A percentile compares a stretch with the other conserved stretches of the same genome.
Evolutionary conservation across 75 land plant species (phyloP).

Genomic region (Isoetes taiwanensis): DNA sequence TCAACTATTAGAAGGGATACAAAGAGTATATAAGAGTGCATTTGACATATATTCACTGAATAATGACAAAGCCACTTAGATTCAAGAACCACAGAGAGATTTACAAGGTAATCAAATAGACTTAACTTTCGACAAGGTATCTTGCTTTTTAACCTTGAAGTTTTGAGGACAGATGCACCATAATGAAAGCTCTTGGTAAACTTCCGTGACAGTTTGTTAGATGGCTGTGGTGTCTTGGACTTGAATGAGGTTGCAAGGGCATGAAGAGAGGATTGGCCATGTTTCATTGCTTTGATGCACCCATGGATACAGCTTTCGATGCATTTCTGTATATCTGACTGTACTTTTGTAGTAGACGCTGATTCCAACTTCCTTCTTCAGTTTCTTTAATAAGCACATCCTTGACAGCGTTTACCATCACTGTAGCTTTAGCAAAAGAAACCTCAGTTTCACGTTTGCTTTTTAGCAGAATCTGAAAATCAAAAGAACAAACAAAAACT

Average conservation of each 20-base stretch:
- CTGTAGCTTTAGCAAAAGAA: conserved; percentile 26
- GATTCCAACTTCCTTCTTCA: conserved; percentile 8
- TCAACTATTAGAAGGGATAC: too few relatives aligned
- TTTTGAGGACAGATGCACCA: too few relatives aligned
- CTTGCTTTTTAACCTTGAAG: too few relatives aligned
- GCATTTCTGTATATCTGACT: conserved; percentile 14
- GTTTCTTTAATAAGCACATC: conserved; percentile 22
- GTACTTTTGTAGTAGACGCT: not conserved
- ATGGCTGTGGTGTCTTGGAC: not conserved
- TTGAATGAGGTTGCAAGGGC: conserved; percentile 6
- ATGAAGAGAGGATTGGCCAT: too few relatives aligned
- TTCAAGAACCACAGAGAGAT: not conserved
- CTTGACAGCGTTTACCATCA: conserved; percentile 24
- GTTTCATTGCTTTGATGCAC: too few relatives aligned
- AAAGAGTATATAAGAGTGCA: too few relatives aligned
- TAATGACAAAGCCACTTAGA: too few relatives aligned
- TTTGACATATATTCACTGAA: too few relatives aligned
- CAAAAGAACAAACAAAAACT: too few relatives aligned
- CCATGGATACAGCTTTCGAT: too few relatives aligned
- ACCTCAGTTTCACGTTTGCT: conserved; percentile 13
- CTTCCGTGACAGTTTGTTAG: not conserved
- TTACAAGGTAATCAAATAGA: not conserved
- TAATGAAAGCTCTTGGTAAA: not conserved
- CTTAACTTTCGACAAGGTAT: too few relatives aligned
- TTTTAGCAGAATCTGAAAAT: conserved; percentile 16